Conservation (phyloP, 2,329 filamentous ascomycete species). For the Grosmannia penicillata region DNA sequence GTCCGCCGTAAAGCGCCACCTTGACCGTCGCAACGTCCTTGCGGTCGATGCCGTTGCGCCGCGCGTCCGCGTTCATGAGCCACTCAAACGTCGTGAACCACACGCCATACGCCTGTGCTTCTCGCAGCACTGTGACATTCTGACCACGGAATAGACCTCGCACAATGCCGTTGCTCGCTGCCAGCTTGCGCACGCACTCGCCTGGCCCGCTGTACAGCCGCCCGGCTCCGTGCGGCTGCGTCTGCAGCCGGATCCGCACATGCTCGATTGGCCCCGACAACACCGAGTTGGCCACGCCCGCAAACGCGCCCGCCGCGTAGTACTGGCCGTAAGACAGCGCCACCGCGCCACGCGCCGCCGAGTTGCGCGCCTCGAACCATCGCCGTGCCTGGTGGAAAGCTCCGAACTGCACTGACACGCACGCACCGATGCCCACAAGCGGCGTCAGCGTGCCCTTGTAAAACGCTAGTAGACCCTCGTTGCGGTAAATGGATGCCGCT, state of each 20-base stretch:
- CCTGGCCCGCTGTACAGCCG: slow-evolving; percentile 71
- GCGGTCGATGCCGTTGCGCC: slow-evolving; percentile 59
- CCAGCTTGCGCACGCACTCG: slow-evolving; percentile 82
- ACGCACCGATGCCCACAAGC: slow-evolving; percentile 88
- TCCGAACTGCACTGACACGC: slow-evolving; percentile 96
- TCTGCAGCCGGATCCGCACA: slow-evolving; percentile 88
- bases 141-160: slow-evolving; percentile 75
- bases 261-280: slow-evolving; percentile 92
- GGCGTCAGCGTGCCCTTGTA: slow-evolving; percentile 98
- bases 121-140: slow-evolving; percentile 70
- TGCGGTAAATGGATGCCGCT: slow-evolving; percentile 69
- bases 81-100: slow-evolving; percentile 97
- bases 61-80: slow-evolving; percentile 82
- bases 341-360: slow-evolving; percentile 19
- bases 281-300: slow-evolving; percentile 76
- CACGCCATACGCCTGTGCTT: slow-evolving; percentile 86
- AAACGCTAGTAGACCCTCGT: slow-evolving; percentile 82
- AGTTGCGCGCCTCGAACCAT: slow-evolving; percentile 65
- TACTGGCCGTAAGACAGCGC: slow-evolving; percentile 71
- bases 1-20: slow-evolving; percentile 79
- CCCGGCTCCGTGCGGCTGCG: slow-evolving; percentile 74
- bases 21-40: slow-evolving; percentile 71
- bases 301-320: slow-evolving; percentile 81
- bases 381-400: slow-evolving; percentile 89
- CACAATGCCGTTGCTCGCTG: slow-evolving; percentile 46